Evolutionary conservation across 78 protist genomes (phyloP).

Genomic region (Speleostelium caveatum): DNA sequence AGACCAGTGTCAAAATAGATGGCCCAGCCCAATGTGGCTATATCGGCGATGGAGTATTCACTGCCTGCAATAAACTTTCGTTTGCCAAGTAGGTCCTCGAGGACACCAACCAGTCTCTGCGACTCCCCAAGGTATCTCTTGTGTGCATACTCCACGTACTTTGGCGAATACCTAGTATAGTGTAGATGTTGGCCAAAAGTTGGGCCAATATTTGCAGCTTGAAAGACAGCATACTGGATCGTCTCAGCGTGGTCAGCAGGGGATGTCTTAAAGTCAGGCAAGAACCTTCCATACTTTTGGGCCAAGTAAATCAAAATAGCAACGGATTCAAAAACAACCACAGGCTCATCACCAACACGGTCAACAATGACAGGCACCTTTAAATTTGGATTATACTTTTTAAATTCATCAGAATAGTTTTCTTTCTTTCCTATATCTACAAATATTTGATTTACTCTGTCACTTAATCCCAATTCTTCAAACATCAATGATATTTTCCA

Average conservation of each 20-base stretch:
- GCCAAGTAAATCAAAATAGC: slow-evolving; percentile 12
- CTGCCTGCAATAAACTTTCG: slow-evolving; percentile 7
- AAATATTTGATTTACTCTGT: not conserved
- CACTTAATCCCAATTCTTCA: not conserved
- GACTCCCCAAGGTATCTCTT: slow-evolving; percentile 9
- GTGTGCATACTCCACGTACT: not conserved
- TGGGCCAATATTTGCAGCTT: slow-evolving; percentile 11
- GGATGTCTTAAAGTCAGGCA: slow-evolving; percentile 5
- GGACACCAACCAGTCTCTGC: not conserved
- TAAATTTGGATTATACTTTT: slow-evolving; percentile 19
- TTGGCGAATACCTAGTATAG: not conserved
- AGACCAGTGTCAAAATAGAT: not conserved
- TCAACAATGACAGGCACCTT: slow-evolving; percentile 43
- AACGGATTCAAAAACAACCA: slow-evolving; percentile 15
- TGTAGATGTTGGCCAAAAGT: not conserved
- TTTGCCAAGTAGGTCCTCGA: slow-evolving; percentile 3
- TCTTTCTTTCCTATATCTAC: slow-evolving; percentile 9
- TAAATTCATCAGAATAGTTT: slow-evolving; percentile 5
- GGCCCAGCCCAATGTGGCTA: slow-evolving; percentile 6
- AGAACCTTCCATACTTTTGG: not conserved
- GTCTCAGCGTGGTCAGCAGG: not conserved
- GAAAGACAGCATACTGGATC: slow-evolving; percentile 1
- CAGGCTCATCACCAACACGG: not conserved
- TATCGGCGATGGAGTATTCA: slow-evolving; percentile 32
- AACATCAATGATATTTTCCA: slow-evolving; percentile 2